Evolutionary conservation across 2,329 filamentous ascomycete species (phyloP).

Genomic region (Amauroascus niger): DNA sequence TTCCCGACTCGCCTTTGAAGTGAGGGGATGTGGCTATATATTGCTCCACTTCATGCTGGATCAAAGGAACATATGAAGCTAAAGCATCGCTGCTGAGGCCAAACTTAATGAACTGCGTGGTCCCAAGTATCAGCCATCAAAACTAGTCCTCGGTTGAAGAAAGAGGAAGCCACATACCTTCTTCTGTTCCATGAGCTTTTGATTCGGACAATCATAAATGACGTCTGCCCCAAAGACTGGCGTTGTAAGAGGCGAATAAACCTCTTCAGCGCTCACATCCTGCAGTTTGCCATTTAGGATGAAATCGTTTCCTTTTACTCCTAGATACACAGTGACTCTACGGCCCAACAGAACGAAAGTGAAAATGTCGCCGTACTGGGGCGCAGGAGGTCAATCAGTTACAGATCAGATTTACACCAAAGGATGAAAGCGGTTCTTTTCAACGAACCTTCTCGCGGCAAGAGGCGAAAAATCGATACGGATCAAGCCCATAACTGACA

Average conservation of each 20-base stretch:
- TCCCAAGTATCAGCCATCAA: slow-evolving; percentile 14
- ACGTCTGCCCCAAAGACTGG: slow-evolving; percentile 73
- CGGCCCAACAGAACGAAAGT: slow-evolving; percentile 81
- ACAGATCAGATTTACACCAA: slow-evolving; percentile 14
- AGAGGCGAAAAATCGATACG: slow-evolving; percentile 69
- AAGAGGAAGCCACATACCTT: slow-evolving; percentile 47
- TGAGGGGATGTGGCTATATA: slow-evolving; percentile 46
- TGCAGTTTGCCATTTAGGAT: slow-evolving; percentile 86
- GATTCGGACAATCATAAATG: slow-evolving; percentile 82
- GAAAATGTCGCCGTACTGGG: slow-evolving; percentile 75
- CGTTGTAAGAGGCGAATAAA: slow-evolving; percentile 66
- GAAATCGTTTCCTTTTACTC: slow-evolving; percentile 78
- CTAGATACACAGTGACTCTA: slow-evolving; percentile 78
- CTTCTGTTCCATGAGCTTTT: slow-evolving; percentile 93
- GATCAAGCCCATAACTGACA: slow-evolving; percentile 43
- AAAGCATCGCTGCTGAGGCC: slow-evolving; percentile 52
- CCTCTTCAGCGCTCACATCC: slow-evolving; percentile 83
- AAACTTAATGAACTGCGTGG: slow-evolving; percentile 49
- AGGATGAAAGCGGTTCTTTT: not conserved
- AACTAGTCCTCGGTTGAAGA: not conserved
- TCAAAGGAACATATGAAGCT: slow-evolving; percentile 65
- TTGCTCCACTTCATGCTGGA: slow-evolving; percentile 60
- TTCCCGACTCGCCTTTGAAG: slow-evolving; percentile 53
- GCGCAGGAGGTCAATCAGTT: slow-evolving; percentile 31
- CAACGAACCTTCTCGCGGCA: slow-evolving; percentile 59